These are phyloP conservation scores for Scheffersomyces segobiensis DNA, from an alignment of 1,139 yeast genomes.

Conservation along the genomic window DNA sequence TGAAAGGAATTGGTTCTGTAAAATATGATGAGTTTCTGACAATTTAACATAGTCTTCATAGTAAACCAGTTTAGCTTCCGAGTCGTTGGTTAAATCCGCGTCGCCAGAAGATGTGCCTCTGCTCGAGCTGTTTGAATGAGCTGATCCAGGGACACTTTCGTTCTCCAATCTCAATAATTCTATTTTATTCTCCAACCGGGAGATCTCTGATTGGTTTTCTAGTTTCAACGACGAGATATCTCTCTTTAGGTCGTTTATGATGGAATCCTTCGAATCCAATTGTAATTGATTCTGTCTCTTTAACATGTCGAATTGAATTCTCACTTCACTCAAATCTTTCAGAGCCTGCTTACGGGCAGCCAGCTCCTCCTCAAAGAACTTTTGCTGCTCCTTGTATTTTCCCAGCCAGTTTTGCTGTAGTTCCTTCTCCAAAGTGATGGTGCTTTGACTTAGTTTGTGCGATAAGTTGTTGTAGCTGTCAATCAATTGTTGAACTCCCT, in stretches of 20 bases:
- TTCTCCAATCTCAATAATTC: constrained; percentile 38
- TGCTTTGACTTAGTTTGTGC: constrained; percentile 13
- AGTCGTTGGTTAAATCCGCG: constrained; percentile 7
- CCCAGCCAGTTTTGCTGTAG: constrained; percentile 32
- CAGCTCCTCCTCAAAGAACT: constrained; percentile 34
- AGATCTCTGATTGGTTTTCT: constrained; percentile 47
- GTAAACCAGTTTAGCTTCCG: constrained; percentile 15
- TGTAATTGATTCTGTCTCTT: constrained; percentile 42
- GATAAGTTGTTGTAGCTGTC: constrained; percentile 16
- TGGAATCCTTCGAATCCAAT: constrained; percentile 27
- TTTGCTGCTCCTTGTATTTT: constrained; percentile 39
- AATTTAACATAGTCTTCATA: constrained; percentile 42
- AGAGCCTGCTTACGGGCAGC: constrained; percentile 26
- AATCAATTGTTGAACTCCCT: constrained; percentile 26
- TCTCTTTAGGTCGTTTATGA: constrained; percentile 26
- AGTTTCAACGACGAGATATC: constrained; percentile 29
- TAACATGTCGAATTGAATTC: constrained; percentile 39
- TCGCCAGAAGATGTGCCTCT: constrained; percentile 13
- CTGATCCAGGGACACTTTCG: constrained; percentile 15
- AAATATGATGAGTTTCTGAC: constrained; percentile 43
- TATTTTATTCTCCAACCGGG: constrained; percentile 50
- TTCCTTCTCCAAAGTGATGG: constrained; percentile 21
- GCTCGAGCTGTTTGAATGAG: constrained; percentile 21
- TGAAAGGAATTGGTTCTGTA: constrained; percentile 66
- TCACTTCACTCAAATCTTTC: constrained; percentile 38